phyloP scores from a whole-genome alignment of 164 flowering plant species.

The Houttuynia cordata region DNA sequence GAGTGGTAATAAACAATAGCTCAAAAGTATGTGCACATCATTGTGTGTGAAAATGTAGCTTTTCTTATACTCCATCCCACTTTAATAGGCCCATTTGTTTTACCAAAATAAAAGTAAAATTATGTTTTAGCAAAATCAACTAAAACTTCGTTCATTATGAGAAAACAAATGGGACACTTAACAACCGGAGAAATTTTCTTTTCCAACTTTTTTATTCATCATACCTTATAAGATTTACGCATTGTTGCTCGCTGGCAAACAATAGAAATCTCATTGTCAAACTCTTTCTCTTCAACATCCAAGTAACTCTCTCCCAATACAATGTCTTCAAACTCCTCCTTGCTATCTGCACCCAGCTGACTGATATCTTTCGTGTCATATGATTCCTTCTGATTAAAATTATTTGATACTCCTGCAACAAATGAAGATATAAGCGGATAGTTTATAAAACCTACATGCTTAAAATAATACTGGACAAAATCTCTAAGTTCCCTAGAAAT shows the following conservation, averaged over 20 bases:
- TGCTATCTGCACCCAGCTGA: not conserved
- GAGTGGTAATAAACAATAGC: not conserved
- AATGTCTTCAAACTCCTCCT: conserved; percentile 18
- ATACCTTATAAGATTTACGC: conserved; percentile 43
- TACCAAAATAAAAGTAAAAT: no score
- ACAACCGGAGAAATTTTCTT: no score
- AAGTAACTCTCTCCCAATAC: conserved; percentile 28
- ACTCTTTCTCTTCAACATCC: conserved; percentile 11
- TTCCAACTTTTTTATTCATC: not conserved
- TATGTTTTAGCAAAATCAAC: no score
- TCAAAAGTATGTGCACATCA: not conserved
- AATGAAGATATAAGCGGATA: not conserved
- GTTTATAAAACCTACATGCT: no score
- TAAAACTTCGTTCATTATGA: no score
- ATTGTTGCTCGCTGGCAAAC: conserved; percentile 20
- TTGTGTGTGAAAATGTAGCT: no score
- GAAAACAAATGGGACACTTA: no score
- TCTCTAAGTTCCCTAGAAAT: no score
- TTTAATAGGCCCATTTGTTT: no score
- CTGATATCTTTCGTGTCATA: not conserved
- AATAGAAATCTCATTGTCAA: conserved; percentile 14
- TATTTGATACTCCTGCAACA: not conserved
- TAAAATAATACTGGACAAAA: not conserved
- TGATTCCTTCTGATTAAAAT: not conserved
- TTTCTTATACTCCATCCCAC: no score